These are phyloP conservation scores for Tausonia pullulans DNA, from an alignment of 1,284 basidiomycete species.

Conservation along the genomic window DNA sequence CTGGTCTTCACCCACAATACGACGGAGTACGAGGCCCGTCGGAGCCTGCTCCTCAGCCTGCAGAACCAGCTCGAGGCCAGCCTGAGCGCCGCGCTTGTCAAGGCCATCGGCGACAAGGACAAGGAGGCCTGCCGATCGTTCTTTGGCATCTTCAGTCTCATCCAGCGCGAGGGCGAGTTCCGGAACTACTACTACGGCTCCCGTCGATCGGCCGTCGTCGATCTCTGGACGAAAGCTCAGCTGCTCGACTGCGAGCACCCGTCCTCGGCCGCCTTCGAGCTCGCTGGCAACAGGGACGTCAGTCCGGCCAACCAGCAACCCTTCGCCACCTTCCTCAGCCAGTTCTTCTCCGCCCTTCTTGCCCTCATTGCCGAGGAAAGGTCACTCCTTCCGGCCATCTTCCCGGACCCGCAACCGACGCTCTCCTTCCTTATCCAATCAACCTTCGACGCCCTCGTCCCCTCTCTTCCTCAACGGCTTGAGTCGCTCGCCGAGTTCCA, in stretches of 20 bases:
- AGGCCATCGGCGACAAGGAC: constrained; percentile 62
- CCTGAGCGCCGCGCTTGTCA: constrained; percentile 63
- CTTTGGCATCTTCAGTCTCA: constrained; percentile 74
- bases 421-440: constrained; percentile 70
- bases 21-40: constrained; percentile 70
- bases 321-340: constrained; percentile 53
- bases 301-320: too few relatives aligned
- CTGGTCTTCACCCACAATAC: constrained; percentile 75
- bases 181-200: constrained; percentile 85
- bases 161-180: constrained; percentile 81
- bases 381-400: constrained; percentile 62
- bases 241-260: constrained; percentile 42
- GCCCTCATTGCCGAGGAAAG: constrained; percentile 58
- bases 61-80: constrained; percentile 89
- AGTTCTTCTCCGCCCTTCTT: constrained; percentile 53
- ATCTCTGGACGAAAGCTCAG: constrained; percentile 52
- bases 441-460: constrained; percentile 61
- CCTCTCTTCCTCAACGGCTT: constrained; percentile 66
- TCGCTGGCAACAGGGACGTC: background rate
- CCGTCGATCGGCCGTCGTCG: constrained; percentile 50
- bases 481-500: constrained; percentile 52
- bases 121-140: constrained; percentile 59
- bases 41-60: constrained; percentile 70
- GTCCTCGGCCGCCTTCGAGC: constrained; percentile 14
- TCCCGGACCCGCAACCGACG: constrained; percentile 52